Conservation (phyloP, 2,329 filamentous ascomycete genomes). For the Sporothrix mexicana region DNA sequence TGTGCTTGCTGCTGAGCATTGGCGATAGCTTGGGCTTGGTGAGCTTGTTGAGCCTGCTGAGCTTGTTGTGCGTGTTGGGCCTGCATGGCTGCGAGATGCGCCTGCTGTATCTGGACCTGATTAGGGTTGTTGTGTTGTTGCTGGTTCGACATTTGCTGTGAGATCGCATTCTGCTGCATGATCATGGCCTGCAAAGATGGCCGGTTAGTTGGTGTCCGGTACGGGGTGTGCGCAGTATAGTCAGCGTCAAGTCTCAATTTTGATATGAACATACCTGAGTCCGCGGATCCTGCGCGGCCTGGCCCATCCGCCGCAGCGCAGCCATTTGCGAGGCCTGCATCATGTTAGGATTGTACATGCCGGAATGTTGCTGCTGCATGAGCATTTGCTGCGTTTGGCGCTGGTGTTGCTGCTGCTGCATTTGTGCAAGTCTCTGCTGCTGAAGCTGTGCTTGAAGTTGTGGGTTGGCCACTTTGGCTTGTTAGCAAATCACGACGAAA, state of each 20-base stretch:
- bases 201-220: not conserved
- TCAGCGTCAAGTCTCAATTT: no score
- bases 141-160: constrained; percentile 40
- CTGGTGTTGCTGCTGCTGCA: constrained; percentile 62
- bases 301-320: constrained; percentile 47
- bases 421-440: constrained; percentile 60
- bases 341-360: constrained; percentile 60
- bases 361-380: constrained; percentile 60
- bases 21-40: constrained; percentile 40
- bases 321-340: constrained; percentile 51
- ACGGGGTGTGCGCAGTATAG: no score
- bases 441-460: constrained; percentile 51
- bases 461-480: constrained; percentile 40
- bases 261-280: constrained; percentile 37
- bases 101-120: constrained; percentile 50
- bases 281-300: constrained; percentile 33
- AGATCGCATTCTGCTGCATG: constrained; percentile 54
- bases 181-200: constrained; percentile 47
- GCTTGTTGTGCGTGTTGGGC: constrained; percentile 40
- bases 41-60: constrained; percentile 48
- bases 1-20: constrained; percentile 8
- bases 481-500: not conserved
- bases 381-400: constrained; percentile 58
- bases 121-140: constrained; percentile 52
- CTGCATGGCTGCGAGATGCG: constrained; percentile 36